Percentiles rank a stretch among this genome's conserved stretches.
Evolutionary conservation across 345 rosid genomes (phyloP).

Genomic region (Euphorbia pulcherrima): DNA sequence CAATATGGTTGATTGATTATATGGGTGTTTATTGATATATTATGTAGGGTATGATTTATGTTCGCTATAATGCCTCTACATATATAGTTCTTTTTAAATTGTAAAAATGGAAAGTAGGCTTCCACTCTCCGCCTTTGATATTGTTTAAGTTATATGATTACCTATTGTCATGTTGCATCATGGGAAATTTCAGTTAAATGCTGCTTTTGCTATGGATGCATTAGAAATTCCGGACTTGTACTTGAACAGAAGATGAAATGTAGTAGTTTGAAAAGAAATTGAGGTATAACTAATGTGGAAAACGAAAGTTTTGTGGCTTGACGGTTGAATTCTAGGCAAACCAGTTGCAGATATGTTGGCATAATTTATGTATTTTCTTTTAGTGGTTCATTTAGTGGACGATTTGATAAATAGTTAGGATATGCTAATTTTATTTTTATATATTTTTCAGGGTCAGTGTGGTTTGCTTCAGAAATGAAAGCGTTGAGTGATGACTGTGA

Average conservation of each 20-base stretch:
- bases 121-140: not conserved
- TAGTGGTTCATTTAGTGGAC: not conserved
- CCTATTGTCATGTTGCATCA: not conserved
- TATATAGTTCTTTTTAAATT: not conserved
- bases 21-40: not conserved
- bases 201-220: not conserved
- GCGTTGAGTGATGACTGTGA: constrained; percentile 87
- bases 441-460: constrained; percentile 55
- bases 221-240: not conserved
- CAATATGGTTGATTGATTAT: not conserved
- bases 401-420: not conserved
- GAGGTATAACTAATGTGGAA: not conserved
- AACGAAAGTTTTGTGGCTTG: not conserved
- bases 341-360: not conserved
- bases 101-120: not conserved
- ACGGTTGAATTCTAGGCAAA: not conserved
- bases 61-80: not conserved
- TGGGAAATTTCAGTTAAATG: not conserved
- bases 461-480: constrained; percentile 97
- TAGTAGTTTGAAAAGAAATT: not conserved
- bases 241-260: not conserved
- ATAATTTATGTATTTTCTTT: not conserved
- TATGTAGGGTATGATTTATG: not conserved
- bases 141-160: not conserved
- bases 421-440: constrained; percentile 14